phyloP scores from a whole-genome alignment of 305 asterid genomes.

The Coffea humblotiana region DNA sequence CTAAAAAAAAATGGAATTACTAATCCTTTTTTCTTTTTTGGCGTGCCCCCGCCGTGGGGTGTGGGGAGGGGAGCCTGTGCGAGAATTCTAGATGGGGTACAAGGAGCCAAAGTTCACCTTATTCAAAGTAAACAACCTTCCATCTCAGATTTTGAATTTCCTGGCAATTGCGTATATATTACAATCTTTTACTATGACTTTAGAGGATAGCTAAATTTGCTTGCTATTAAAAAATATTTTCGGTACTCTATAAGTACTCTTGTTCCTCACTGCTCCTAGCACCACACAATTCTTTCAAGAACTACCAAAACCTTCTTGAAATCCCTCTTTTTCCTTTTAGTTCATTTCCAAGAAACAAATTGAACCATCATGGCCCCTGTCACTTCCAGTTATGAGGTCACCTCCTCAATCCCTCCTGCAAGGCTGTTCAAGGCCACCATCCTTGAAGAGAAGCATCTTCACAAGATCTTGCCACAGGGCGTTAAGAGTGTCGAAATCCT shows the following conservation, averaged over 20 bases:
- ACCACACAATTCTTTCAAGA: neutral
- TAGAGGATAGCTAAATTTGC: too few relatives aligned
- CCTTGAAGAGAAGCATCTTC: slow-evolving; percentile 31
- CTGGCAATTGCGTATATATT: too few relatives aligned
- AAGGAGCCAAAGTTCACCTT: too few relatives aligned
- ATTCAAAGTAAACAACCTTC: too few relatives aligned
- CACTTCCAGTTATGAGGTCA: slow-evolving; percentile 26
- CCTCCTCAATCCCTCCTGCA: slow-evolving; percentile 26
- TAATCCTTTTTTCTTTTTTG: too few relatives aligned
- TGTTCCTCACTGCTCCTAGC: neutral
- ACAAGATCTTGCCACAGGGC: slow-evolving; percentile 21
- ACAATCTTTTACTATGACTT: too few relatives aligned
- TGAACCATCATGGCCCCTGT: slow-evolving; percentile 25
- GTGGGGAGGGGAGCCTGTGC: too few relatives aligned
- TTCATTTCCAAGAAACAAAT: neutral
- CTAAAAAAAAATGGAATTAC: too few relatives aligned
- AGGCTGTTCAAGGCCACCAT: slow-evolving; percentile 38
- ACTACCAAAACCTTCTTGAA: neutral
- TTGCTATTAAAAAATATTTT: neutral
- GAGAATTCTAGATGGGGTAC: too few relatives aligned
- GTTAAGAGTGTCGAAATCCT: slow-evolving; percentile 20
- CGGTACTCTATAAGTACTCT: slow-evolving; percentile 1
- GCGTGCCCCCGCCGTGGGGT: too few relatives aligned
- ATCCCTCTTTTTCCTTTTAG: neutral
- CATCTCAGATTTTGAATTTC: too few relatives aligned